Evolutionary conservation across 768 basidiomycete genomes (phyloP).

Genomic region (Pulveroboletus frians): DNA sequence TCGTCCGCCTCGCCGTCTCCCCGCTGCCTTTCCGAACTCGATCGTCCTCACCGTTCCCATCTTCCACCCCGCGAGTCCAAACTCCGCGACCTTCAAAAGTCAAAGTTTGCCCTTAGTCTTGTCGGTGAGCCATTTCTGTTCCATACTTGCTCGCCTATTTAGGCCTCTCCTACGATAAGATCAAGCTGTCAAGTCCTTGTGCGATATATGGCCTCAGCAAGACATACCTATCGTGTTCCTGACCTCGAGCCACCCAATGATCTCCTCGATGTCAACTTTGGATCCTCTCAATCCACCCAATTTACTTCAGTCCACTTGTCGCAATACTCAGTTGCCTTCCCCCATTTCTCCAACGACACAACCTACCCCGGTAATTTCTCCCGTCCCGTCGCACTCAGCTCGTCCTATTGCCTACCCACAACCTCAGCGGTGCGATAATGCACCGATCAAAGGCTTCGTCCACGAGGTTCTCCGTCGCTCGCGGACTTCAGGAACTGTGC

Average conservation of each 20-base stretch:
- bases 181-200: conserved; percentile 72
- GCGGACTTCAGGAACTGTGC: conserved; percentile 73
- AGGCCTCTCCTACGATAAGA: conserved; percentile 38
- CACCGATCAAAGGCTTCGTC: conserved; percentile 73
- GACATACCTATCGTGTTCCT: conserved; percentile 62
- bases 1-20: conserved; percentile 42
- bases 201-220: conserved; percentile 76
- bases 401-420: conserved; percentile 13
- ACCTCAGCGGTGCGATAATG: conserved; percentile 31
- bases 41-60: conserved; percentile 27
- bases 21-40: conserved; percentile 34
- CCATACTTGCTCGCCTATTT: conserved; percentile 6
- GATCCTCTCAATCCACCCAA: conserved; percentile 5
- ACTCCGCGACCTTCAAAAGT: conserved; percentile 47
- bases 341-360: conserved; percentile 49
- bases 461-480: conserved; percentile 86
- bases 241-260: conserved; percentile 31
- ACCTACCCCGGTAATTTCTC: conserved; percentile 26
- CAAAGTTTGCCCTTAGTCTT: conserved; percentile 60
- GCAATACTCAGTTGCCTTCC: conserved; percentile 46
- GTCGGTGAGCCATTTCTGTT: conserved; percentile 51
- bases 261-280: conserved; percentile 11
- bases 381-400: conserved; percentile 26
- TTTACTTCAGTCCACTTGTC: conserved; percentile 5
- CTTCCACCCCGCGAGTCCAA: conserved; percentile 33